These are phyloP conservation scores for Prunus mira DNA, from an alignment of 306 rosid genomes.

Conservation along the genomic window DNA sequence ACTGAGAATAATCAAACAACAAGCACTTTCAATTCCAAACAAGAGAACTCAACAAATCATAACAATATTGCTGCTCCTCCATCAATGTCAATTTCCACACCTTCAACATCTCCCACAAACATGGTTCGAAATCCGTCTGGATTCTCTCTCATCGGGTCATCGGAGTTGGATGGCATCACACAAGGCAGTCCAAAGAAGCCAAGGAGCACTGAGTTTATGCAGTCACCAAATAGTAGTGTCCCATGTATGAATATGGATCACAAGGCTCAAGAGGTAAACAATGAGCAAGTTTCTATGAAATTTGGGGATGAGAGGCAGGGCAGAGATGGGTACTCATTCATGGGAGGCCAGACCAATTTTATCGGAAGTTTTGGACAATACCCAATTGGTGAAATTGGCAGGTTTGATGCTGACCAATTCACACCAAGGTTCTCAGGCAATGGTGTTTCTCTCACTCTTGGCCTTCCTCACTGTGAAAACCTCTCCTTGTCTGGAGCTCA, in stretches of 20 bases:
- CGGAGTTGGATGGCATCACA: slow-evolving; percentile 85
- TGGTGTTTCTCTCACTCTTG: slow-evolving; percentile 88
- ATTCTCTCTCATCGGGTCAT: slow-evolving; percentile 74
- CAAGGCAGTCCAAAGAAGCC: slow-evolving; percentile 78
- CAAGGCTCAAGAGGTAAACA: slow-evolving; percentile 41
- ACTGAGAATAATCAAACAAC: slow-evolving; percentile 32
- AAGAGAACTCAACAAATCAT: slow-evolving; percentile 36
- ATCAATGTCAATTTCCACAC: slow-evolving; percentile 43
- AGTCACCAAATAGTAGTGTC: slow-evolving; percentile 39
- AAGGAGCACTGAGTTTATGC: slow-evolving; percentile 51
- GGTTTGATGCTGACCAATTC: slow-evolving; percentile 73
- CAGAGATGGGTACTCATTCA: slow-evolving; percentile 78
- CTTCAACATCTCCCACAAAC: slow-evolving; percentile 50
- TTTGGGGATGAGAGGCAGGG: slow-evolving; percentile 58
- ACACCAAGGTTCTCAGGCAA: slow-evolving; percentile 79
- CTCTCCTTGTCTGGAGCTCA: slow-evolving; percentile 53
- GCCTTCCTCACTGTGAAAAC: slow-evolving; percentile 85
- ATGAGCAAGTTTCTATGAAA: slow-evolving; percentile 55
- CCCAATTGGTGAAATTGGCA: slow-evolving; percentile 80
- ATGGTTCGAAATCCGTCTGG: slow-evolving; percentile 54
- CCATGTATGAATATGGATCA: slow-evolving; percentile 49
- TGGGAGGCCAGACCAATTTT: slow-evolving; percentile 73
- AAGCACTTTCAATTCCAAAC: slow-evolving; percentile 52
- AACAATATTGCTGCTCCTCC: slow-evolving; percentile 25
- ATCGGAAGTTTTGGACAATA: slow-evolving; percentile 80